Evolutionary conservation across 352 stramenopile species (phyloP).

Genomic region (Phytophthora sansomeana): DNA sequence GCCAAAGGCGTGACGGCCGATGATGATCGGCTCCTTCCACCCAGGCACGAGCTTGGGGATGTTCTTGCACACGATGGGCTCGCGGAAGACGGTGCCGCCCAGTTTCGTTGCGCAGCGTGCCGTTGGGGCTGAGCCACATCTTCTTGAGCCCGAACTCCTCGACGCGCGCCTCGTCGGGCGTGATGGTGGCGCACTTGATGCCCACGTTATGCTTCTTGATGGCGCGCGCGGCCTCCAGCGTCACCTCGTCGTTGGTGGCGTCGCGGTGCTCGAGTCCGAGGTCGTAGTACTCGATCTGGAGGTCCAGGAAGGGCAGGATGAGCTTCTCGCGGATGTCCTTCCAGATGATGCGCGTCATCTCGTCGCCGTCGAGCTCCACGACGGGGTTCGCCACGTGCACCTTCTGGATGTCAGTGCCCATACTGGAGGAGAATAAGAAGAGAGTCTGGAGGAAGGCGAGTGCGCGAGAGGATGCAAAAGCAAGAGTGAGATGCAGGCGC

Average conservation of each 20-base stretch:
- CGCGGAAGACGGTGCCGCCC: conserved; percentile 89
- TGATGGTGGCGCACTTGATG: conserved; percentile 93
- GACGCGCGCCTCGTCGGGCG: conserved; percentile 84
- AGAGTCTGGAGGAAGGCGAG: not conserved
- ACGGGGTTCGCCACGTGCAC: conserved; percentile 82
- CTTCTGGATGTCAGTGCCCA: conserved; percentile 58
- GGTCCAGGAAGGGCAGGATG: conserved; percentile 84
- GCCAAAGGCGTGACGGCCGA: conserved; percentile 88
- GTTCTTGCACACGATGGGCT: conserved; percentile 90
- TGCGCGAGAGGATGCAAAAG: conserved; percentile 14
- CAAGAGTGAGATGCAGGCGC: conserved; percentile 21
- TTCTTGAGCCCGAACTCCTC: conserved; percentile 88
- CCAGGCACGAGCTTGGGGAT: conserved; percentile 86
- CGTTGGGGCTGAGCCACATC: conserved; percentile 88
- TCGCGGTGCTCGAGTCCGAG: conserved; percentile 82
- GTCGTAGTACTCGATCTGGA: conserved; percentile 90
- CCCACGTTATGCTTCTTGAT: conserved; percentile 86
- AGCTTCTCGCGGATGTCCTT: conserved; percentile 74
- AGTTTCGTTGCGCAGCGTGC: conserved; percentile 89
- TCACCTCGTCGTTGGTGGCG: conserved; percentile 86
- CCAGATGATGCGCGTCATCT: conserved; percentile 89
- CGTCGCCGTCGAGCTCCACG: conserved; percentile 88
- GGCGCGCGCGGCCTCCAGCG: conserved; percentile 74
- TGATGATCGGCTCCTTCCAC: conserved; percentile 90
- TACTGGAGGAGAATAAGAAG: not conserved